Percentiles rank a stretch among this genome's conserved stretches.
Evolutionary conservation across 805 yeast species (phyloP).

Genomic region (Zygosaccharomyces siamensis): DNA sequence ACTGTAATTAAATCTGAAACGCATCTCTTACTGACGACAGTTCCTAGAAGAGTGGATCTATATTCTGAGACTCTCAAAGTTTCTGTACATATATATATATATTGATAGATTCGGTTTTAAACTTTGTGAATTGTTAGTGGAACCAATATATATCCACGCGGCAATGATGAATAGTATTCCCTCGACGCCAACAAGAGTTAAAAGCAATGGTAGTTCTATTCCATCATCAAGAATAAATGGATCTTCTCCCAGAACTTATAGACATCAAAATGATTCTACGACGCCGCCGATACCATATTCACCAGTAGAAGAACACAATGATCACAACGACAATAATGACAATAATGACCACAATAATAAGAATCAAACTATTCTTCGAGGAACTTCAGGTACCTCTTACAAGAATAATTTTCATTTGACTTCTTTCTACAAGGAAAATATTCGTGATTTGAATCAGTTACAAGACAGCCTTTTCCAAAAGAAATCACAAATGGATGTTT

Average conservation of each 20-base stretch:
- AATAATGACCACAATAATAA: not conserved
- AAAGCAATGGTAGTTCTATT: constrained; percentile 13
- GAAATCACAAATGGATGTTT: constrained; percentile 24
- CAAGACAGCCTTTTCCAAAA: constrained; percentile 27
- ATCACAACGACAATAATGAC: not conserved
- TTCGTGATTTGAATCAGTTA: constrained; percentile 28
- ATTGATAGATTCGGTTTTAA: not conserved
- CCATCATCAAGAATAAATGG: constrained; percentile 21
- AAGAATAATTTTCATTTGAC: constrained; percentile 22
- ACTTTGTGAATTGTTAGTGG: not conserved
- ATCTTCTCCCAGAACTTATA: constrained; percentile 17
- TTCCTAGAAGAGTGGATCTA: not conserved
- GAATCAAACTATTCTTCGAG: not conserved
- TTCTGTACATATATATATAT: not conserved
- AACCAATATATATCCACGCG: constrained; percentile 4
- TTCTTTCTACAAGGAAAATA: constrained; percentile 31
- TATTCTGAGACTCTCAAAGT: not conserved
- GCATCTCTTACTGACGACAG: not conserved
- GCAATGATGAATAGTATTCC: constrained; percentile 13
- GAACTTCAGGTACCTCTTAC: not conserved
- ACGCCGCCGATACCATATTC: constrained; percentile 7
- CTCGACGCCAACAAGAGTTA: constrained; percentile 17
- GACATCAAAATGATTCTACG: constrained; percentile 10
- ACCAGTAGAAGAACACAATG: constrained; percentile 1
- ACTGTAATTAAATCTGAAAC: not conserved